Evolutionary conservation across 257 asterid genomes (phyloP), one percentile per base, ranked within the genome.

Genomic region (Galeopsis tetrahit): DNA sequence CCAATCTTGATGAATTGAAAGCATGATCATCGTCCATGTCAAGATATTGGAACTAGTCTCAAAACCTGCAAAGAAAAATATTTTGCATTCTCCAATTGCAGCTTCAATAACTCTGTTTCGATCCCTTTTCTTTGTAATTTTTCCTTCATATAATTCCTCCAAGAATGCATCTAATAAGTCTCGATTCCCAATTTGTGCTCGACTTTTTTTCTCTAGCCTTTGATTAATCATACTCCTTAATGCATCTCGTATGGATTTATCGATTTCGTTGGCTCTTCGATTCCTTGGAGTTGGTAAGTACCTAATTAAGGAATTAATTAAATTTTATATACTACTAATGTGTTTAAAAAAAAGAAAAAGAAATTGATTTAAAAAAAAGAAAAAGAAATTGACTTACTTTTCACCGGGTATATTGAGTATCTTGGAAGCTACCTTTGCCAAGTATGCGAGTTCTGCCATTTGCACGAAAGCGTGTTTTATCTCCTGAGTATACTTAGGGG

Each of bases 1-100:
- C 63, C 63, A 57, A 3, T 57, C 39, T 28, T 57, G 63, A 31
- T 57, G 63, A 28, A 57, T 33, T 7, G 63, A 57, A 28, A 57
- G 39, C 63, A 57, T 57, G 63, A 57, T 57, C 63, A 57, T 7
- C 7, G 63, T 57, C 63, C 83, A 79, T 2, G 63, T 66, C 57
- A 79, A 62, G 11, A 72, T 49, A 51, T 31, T 63, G 1, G 82
- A 63, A 17, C 46, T 44, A 14, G 66, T 73, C 13, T 73, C 77
- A 3, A 49, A 51, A 49, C 61, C 60, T n/a, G 72, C 72, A 7
- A 67, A 33, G 64, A 60, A 76, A n/a, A 70, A 76, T 7, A 76
- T 14, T 65, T 52, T 76, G 80, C 76, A 70, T 14, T 76, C 65
- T 32, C 43, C 65, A 32, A 59, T 32, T 10, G 63, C 63, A 31